Evolutionary conservation across 768 basidiomycete species (phyloP), one percentile per base, ranked within the genome.

Genomic region (Tylopilus subfusipes): DNA sequence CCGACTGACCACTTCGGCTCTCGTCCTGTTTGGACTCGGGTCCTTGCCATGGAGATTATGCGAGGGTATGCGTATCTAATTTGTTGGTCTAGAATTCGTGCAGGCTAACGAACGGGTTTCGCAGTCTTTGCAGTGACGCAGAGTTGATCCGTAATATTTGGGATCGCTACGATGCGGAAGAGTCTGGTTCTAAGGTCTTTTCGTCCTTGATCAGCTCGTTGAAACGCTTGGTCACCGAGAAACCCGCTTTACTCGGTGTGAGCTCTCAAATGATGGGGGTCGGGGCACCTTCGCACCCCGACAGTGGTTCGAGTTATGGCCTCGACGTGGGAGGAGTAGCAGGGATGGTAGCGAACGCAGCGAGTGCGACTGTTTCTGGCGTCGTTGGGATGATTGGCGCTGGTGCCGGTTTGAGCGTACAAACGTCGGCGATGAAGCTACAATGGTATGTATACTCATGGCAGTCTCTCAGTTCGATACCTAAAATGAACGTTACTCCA

Each of bases 11-110:
- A 62, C 73, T 50, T 49, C 27, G 55, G 62, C 9, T 50, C 64
- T 50, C 79, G 84, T 27, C 90, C 93, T 1, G 69, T 77, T 29
- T 98, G 95, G 94, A 89, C 93, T 77, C 78, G 93, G 16, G 92
- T 96, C 0, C 77, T 98, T 10, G 86, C 92, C 2, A 85, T 96
- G 84, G 95, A 98, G 67, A 88, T 94, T 42, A 84, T 96, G 75
- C 77, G 94, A 68, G 95, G 93, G 86, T 89, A 62, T 34, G 71
- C 58, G 34, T 19, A 12, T 25, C 39, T 11, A 29, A 18, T 31
- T 47, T 25, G 5, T 7, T 31, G 14, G 29, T 53, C 2, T 31
- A 8, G 2, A 36, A 19, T 31, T 10, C 36, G 9, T 50, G 19
- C 24, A 3, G 1, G 33, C 42, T 61, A 22, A 67, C 59, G 4